Conservation (phyloP, 2,329 filamentous ascomycete genomes). For the Fusarium sp. region DNA sequence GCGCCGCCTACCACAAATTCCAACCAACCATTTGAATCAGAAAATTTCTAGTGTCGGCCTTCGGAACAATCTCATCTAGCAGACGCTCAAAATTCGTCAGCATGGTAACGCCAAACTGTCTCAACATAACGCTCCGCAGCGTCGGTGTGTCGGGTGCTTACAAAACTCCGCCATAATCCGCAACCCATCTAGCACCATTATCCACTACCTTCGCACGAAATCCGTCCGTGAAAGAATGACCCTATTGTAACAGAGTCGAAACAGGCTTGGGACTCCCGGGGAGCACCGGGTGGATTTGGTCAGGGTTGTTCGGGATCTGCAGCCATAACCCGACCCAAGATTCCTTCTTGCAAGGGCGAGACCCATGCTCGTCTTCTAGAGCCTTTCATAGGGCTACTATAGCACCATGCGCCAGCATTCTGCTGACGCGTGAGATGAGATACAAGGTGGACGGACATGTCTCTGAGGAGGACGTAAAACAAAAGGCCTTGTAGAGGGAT, state of each 20-base stretch:
- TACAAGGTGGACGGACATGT: slow-evolving; percentile 1
- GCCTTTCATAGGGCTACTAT: slow-evolving; percentile 8
- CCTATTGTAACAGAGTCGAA: neutral
- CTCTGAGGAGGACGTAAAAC: neutral
- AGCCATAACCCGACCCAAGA: neutral
- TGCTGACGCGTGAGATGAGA: slow-evolving; percentile 35
- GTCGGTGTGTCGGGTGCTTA: slow-evolving; percentile 6
- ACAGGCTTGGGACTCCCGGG: neutral
- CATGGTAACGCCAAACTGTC: neutral
- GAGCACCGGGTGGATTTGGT: neutral
- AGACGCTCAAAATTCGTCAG: slow-evolving; percentile 16
- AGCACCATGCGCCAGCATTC: slow-evolving; percentile 1
- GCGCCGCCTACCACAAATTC: neutral
- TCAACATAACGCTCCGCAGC: neutral
- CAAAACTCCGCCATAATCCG: slow-evolving; percentile 28
- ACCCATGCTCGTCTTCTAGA: neutral
- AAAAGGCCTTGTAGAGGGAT: slow-evolving; percentile 1
- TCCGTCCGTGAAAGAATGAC: neutral
- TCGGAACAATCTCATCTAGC: neutral
- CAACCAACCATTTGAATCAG: neutral
- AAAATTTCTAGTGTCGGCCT: neutral
- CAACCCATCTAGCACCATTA: neutral
- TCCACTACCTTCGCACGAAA: neutral
- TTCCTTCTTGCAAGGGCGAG: neutral
- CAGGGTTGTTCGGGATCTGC: slow-evolving; percentile 12